Percentiles rank a stretch among this genome's conserved stretches.
phyloP scores from a whole-genome alignment of 2,329 filamentous ascomycete genomes.

The Diaporthe sp. region DNA sequence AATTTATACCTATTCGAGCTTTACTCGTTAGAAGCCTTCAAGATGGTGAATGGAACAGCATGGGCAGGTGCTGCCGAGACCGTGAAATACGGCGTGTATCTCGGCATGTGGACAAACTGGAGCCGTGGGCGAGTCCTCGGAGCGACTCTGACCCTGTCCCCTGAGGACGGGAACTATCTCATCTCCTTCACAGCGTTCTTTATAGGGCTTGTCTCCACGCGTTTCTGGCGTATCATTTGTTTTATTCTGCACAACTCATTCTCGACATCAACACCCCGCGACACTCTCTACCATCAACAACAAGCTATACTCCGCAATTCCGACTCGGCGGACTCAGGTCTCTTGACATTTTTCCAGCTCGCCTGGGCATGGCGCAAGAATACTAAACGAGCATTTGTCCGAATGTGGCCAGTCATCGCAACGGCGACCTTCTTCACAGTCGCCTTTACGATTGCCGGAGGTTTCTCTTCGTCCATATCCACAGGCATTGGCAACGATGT shows the following conservation, averaged over 20 bases:
- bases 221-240: conserved; percentile 46
- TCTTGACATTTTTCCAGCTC: background rate
- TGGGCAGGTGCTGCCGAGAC: conserved; percentile 6
- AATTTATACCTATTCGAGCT: no score
- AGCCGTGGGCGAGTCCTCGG: conserved; percentile 49
- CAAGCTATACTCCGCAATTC: conserved; percentile 41
- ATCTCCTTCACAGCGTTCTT: conserved; percentile 54
- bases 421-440: background rate
- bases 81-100: conserved; percentile 43
- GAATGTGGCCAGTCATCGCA: background rate
- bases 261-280: conserved; percentile 43
- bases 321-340: background rate
- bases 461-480: conserved; percentile 28
- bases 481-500: conserved; percentile 24
- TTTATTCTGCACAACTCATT: conserved; percentile 44
- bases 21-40: background rate
- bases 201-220: conserved; percentile 45
- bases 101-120: conserved; percentile 52
- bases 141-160: conserved; percentile 50
- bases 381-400: background rate
- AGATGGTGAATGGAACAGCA: background rate
- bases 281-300: conserved; percentile 48
- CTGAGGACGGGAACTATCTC: conserved; percentile 49
- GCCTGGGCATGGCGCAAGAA: conserved; percentile 21
- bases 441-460: conserved; percentile 30